Percentiles rank a stretch among this genome's conserved stretches.
Conservation (phyloP, 768 basidiomycete genomes). For the Lyophyllum decastes region DNA sequence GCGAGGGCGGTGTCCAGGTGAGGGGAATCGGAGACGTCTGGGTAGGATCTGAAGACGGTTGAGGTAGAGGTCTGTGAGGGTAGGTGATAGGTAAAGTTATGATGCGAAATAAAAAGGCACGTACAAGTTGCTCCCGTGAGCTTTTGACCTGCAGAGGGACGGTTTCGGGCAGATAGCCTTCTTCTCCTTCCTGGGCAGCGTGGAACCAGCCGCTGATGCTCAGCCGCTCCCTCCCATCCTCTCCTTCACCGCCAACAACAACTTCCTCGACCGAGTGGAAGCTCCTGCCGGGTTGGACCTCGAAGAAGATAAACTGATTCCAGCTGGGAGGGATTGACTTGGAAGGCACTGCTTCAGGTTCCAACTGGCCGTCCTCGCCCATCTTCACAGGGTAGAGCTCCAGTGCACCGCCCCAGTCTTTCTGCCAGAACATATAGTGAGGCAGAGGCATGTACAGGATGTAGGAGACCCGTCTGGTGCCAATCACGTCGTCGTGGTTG, state of each 20-base stretch:
- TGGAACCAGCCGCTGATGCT: constrained; percentile 99
- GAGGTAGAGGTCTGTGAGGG: constrained; percentile 57
- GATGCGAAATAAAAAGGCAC: constrained; percentile 32
- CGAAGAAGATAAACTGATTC: constrained; percentile 89
- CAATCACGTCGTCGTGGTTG: constrained; percentile 98
- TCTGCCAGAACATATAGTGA: constrained; percentile 73
- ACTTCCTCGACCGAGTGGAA: constrained; percentile 99
- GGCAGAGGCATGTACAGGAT: constrained; percentile 95
- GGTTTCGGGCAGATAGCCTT: constrained; percentile 69
- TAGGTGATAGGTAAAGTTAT: constrained; percentile 8
- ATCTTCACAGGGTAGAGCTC: constrained; percentile 83
- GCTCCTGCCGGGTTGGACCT: constrained; percentile 93
- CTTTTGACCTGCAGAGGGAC: constrained; percentile 56
- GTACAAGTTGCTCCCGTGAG: constrained; percentile 90
- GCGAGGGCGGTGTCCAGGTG: constrained; percentile 57
- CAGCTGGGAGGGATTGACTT: constrained; percentile 78
- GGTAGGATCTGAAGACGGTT: constrained; percentile 59
- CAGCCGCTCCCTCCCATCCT: constrained; percentile 73
- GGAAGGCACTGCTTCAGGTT: constrained; percentile 65
- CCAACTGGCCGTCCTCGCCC: constrained; percentile 62
- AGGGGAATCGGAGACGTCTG: constrained; percentile 45
- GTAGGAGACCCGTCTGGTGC: constrained; percentile 90
- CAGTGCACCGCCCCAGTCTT: constrained; percentile 90
- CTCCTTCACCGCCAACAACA: constrained; percentile 69
- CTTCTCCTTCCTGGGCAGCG: constrained; percentile 86